phyloP scores from a whole-genome alignment of 768 basidiomycete species.

The Amanita jacksonii region DNA sequence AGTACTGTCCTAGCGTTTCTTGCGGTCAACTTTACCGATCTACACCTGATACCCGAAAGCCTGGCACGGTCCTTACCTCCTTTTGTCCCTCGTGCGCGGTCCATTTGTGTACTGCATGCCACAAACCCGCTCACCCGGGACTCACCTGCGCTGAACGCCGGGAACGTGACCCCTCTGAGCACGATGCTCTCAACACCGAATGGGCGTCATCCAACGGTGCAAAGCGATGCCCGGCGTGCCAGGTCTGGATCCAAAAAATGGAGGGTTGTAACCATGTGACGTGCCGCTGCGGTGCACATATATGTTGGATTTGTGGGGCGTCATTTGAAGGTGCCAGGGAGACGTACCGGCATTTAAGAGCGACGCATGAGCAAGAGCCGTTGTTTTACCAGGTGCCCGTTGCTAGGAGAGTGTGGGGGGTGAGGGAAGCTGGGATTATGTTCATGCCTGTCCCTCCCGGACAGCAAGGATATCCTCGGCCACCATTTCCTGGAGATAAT shows the following conservation, averaged over 20 bases:
- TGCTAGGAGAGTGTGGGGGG: background rate
- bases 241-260: conserved; percentile 24
- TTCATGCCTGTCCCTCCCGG: background rate
- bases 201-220: conserved; percentile 16
- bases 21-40: conserved; percentile 4
- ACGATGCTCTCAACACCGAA: background rate
- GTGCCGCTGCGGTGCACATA: conserved; percentile 26
- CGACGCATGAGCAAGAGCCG: conserved; percentile 16
- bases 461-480: background rate
- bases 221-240: conserved; percentile 27
- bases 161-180: background rate
- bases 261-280: conserved; percentile 32
- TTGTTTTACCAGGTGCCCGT: background rate
- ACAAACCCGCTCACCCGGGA: conserved; percentile 39
- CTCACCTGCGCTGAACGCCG: conserved; percentile 20
- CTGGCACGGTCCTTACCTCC: background rate
- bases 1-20: background rate
- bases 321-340: conserved; percentile 13
- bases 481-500: background rate
- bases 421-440: background rate
- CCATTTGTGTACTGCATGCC: conserved; percentile 38
- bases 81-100: conserved; percentile 43
- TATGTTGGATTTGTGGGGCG: conserved; percentile 28
- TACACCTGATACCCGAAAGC: background rate
- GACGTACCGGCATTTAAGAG: conserved; percentile 24